Base-by-base conservation (phyloP, 169 alveolate genomes). In the Cryptosporidium muris region DNA sequence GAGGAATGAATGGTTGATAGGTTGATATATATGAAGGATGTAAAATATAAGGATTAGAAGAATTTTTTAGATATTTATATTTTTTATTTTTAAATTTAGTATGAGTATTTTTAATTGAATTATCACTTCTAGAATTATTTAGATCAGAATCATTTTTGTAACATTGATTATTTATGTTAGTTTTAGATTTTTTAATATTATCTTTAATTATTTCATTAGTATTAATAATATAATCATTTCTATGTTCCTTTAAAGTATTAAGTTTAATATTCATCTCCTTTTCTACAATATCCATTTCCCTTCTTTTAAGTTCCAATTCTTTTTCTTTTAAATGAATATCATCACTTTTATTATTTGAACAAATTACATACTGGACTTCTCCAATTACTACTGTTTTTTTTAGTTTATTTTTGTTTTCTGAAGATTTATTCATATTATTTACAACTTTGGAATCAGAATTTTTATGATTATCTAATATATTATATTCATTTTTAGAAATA, bases 231-330 rank as follows among this genome's bases (percentile, higher is more conserved):
- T 49, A 9, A 49, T 49, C 54, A 49, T 49, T 12, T 12, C 6
- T 36, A 34, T 34, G 11, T 34, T 25, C 25, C 25, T 25, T 25
- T 25, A 25, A 25, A 25, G 25, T 74, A 12, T 74, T 25, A 4
- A 74, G 47, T 42, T 74, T 68, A 5, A 74, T 14, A 40, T 74
- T 68, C 45, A 58, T 74, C 48, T 74, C 85, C 63, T 34, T 74
- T 14, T 58, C 7, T 42, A 43, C 14, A 56, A 74, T 74, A 16
- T 74, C 85, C 34, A 58, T 74, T 14, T 74, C 85, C 25, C 49
- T 56, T n/a, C 54, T 43, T 47, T 74, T 38, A 6, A 74, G 62
- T n/a, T 74, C 85, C 45, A 43, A 58, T 43, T 74, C 85, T 40
- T 54, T 66, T 0, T 8, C 36, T 11, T 14, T 53, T 4, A 9